phyloP scores from a whole-genome alignment of 129 eudicot species.

The Heracleum sosnowskyi region DNA sequence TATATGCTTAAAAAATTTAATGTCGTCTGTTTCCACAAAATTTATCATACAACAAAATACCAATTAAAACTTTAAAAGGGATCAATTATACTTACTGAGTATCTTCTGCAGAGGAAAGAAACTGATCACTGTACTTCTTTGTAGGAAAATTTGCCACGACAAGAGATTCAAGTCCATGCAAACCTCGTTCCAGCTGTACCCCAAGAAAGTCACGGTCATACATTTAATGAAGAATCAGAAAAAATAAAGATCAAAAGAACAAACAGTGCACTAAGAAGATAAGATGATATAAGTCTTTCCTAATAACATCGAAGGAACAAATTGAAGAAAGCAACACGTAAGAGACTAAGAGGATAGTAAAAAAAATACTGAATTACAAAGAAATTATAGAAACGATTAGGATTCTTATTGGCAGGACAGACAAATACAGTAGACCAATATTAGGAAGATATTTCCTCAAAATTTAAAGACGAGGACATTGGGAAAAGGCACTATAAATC shows the following conservation, averaged over 20 bases:
- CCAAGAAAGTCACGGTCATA: conserved; percentile 7
- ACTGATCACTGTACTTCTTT: conserved; percentile 64
- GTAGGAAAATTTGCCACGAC: conserved; percentile 71
- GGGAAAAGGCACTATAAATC: too few relatives aligned
- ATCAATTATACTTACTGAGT: conserved; percentile 54
- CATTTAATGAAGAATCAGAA: neutral
- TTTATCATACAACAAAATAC: neutral
- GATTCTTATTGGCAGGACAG: too few relatives aligned
- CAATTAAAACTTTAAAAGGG: neutral
- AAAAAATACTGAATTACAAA: too few relatives aligned
- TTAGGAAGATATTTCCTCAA: too few relatives aligned
- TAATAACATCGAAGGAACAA: conserved; percentile 13
- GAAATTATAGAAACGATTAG: too few relatives aligned
- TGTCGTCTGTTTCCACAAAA: too few relatives aligned
- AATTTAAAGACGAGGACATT: too few relatives aligned
- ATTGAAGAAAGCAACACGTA: conserved; percentile 9
- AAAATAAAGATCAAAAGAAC: neutral
- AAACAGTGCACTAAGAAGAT: neutral
- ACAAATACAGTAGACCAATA: too few relatives aligned
- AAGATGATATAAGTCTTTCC: neutral
- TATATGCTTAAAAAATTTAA: too few relatives aligned
- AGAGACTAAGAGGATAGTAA: neutral
- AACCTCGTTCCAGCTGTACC: conserved; percentile 64
- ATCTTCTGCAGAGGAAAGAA: conserved; percentile 49
- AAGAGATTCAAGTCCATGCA: conserved; percentile 8